Conservation (phyloP, 768 basidiomycete species). For the Lactifluus piperatus region DNA sequence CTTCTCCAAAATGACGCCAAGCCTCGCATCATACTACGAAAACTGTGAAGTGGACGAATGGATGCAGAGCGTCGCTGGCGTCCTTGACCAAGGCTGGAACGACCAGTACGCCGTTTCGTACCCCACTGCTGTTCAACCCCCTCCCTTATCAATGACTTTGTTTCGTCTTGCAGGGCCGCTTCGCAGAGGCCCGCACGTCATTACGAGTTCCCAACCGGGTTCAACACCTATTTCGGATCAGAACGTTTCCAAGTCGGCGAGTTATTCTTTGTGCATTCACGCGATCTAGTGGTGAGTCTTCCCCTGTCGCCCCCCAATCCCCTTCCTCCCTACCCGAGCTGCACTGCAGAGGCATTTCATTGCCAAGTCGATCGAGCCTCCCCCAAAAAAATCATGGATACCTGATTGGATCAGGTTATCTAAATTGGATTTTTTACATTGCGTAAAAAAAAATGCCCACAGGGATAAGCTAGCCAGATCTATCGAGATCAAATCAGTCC, state of each 20-base stretch:
- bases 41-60: conserved; percentile 84
- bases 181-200: conserved; percentile 47
- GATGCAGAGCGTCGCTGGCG: conserved; percentile 80
- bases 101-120: conserved; percentile 52
- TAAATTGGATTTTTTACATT: too few relatives aligned
- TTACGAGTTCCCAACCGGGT: conserved; percentile 97
- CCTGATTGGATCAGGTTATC: too few relatives aligned
- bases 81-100: conserved; percentile 83
- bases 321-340: too few relatives aligned
- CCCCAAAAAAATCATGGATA: too few relatives aligned
- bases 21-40: conserved; percentile 79
- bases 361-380: too few relatives aligned
- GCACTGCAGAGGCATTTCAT: too few relatives aligned
- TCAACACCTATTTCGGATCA: conserved; percentile 68
- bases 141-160: background rate
- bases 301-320: too few relatives aligned
- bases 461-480: too few relatives aligned
- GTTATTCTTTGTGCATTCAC: conserved; percentile 74
- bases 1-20: conserved; percentile 59
- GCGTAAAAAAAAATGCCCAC: too few relatives aligned
- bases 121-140: background rate
- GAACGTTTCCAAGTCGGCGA: conserved; percentile 85
- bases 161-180: conserved; percentile 40
- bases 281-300: conserved; percentile 25
- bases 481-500: too few relatives aligned